These are phyloP conservation scores for Gentiana macrophylla DNA, from an alignment of 257 asterid species.

Conservation along the genomic window DNA sequence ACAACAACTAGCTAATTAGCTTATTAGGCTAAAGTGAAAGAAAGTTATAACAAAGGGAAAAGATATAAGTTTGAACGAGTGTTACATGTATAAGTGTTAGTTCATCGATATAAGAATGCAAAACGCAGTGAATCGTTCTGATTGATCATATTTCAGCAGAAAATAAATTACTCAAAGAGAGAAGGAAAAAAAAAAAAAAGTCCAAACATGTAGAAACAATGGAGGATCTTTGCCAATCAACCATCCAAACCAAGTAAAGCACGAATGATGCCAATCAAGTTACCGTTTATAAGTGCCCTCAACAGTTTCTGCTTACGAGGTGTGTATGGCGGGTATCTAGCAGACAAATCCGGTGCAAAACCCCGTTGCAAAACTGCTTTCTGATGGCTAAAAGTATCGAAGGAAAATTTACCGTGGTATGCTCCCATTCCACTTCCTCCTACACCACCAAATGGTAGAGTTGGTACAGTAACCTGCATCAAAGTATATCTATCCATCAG, in stretches of 20 bases:
- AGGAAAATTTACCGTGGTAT: slow-evolving; percentile 82
- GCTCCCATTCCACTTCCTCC: slow-evolving; percentile 97
- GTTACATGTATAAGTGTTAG: too few species aligned
- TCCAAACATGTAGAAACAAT: neutral
- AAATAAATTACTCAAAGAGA: neutral
- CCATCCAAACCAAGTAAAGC: slow-evolving; percentile 61
- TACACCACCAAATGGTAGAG: slow-evolving; percentile 88
- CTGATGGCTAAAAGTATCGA: slow-evolving; percentile 86
- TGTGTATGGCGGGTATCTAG: slow-evolving; percentile 88
- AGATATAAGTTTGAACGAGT: too few species aligned
- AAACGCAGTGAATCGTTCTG: too few species aligned
- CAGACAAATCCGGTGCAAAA: slow-evolving; percentile 53
- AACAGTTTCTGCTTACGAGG: slow-evolving; percentile 42
- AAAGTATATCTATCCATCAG: neutral
- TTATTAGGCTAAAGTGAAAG: too few species aligned
- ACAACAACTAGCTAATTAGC: too few species aligned
- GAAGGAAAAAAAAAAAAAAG: neutral
- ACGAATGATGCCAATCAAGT: slow-evolving; percentile 42
- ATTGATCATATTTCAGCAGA: too few species aligned
- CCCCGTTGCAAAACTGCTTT: slow-evolving; percentile 67
- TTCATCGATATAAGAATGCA: too few species aligned
- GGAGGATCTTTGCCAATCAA: slow-evolving; percentile 1
- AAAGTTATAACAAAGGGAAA: too few species aligned
- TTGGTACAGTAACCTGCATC: slow-evolving; percentile 46
- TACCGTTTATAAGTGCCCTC: slow-evolving; percentile 55